Evolutionary conservation across 148 eudicot genomes (phyloP).

Genomic region (Beta vulgaris): DNA sequence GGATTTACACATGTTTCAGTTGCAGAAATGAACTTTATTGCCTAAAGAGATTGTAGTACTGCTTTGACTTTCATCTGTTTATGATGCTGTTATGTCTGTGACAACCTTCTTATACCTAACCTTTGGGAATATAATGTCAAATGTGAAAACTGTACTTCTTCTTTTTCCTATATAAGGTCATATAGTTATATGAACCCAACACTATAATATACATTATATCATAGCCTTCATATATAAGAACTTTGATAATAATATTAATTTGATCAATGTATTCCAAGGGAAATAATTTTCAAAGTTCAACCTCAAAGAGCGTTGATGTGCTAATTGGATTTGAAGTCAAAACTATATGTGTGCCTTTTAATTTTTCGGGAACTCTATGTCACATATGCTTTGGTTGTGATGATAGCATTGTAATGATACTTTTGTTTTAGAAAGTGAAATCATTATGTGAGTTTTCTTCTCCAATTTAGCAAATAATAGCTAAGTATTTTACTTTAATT

Average conservation of each 20-base stretch:
- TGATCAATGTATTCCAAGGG: neutral
- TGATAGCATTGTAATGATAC: too few relatives aligned
- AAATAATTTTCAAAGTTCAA: too few relatives aligned
- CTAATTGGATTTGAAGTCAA: too few relatives aligned
- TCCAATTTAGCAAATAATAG: too few relatives aligned
- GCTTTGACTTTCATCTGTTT: neutral
- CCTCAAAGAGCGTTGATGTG: too few relatives aligned
- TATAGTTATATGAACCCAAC: neutral
- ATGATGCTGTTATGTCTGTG: neutral
- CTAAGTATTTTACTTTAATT: too few relatives aligned
- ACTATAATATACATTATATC: too few relatives aligned
- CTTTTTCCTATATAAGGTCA: neutral
- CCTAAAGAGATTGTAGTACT: neutral
- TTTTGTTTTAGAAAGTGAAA: too few relatives aligned
- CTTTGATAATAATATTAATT: neutral
- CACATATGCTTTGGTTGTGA: too few relatives aligned
- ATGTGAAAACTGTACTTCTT: neutral
- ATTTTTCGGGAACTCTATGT: too few relatives aligned
- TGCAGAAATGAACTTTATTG: neutral
- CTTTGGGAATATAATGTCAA: neutral
- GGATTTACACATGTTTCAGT: neutral
- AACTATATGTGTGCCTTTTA: too few relatives aligned
- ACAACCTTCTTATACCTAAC: neutral
- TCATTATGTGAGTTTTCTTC: too few relatives aligned
- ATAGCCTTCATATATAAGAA: neutral